Evolutionary conservation across 192 early-diverging fungal species (phyloP), one percentile per base, ranked within the genome.

Genomic region (Umbelopsis vinacea): DNA sequence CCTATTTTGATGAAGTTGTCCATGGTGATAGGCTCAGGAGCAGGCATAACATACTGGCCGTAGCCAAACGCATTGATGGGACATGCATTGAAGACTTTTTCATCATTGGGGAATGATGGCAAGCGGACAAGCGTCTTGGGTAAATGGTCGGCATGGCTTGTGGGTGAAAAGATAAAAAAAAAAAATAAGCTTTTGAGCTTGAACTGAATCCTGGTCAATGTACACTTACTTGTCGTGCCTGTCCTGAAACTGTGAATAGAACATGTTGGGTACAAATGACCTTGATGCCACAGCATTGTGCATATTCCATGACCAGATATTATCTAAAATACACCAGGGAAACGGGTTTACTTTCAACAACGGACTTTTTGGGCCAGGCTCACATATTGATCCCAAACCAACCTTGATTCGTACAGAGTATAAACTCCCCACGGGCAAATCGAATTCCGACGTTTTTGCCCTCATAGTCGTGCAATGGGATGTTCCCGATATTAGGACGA

Each of bases 391-490:
- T 14, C 2, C 6, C 12, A 35, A 52, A 46, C 33, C 54, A 71
- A 76, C 75, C 73, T 70, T 74, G 77, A 70, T 73, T 78, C 33
- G 72, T 78, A 52, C 72, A 74, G 12, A 73, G 43, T 53, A 78
- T 54, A 74, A 78, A 78, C 72, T 74, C 71, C 23, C 77, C 77
- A 37, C 77, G 29, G 15, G 77, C 77, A 71, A 71, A 70, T 24
- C 73, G 38, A 46, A 78, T 78, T 5, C 72, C 77, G n/a, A 78
- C 43, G 46, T 78, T 78, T 50, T 74, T 78, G 24, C 72, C 77
- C 55, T 78, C 77, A 50, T 52, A 78, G 47, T 78, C 77, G 66
- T 74, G 68, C 6, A 70, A 23, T 48, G 70, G 66, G 4, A 68
- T 40, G 22, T 47, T 52, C 23, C 38, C 69, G 17, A 52, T 22